phyloP scores from a whole-genome alignment of 768 basidiomycete species.

The Naganishia vishniacii region DNA sequence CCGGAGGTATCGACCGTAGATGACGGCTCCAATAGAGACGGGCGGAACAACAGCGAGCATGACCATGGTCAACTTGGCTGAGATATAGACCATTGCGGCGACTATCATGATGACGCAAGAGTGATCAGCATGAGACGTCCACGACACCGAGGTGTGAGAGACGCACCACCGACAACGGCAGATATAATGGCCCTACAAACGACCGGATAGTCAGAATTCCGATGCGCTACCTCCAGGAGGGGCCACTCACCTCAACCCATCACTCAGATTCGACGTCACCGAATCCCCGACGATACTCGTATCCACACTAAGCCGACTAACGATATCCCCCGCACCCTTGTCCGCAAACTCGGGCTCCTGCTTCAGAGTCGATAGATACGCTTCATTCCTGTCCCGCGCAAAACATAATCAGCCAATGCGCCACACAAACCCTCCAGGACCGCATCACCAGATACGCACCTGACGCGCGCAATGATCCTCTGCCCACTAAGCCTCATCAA shows the following conservation, averaged over 20 bases:
- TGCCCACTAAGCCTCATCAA: slow-evolving; percentile 82
- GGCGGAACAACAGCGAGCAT: slow-evolving; percentile 89
- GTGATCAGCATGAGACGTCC: background rate
- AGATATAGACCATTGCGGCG: slow-evolving; percentile 91
- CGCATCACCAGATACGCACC: no score
- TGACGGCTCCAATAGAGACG: slow-evolving; percentile 55
- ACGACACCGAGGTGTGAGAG: background rate
- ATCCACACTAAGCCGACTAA: slow-evolving; percentile 84
- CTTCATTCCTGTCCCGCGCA: slow-evolving; percentile 56
- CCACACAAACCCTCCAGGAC: slow-evolving; percentile 18
- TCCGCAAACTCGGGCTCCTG: slow-evolving; percentile 94
- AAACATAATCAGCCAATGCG: slow-evolving; percentile 1
- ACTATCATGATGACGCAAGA: slow-evolving; percentile 55
- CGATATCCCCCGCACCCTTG: slow-evolving; percentile 83
- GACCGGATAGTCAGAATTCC: no score
- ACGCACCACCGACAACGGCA: slow-evolving; percentile 84
- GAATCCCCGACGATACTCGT: slow-evolving; percentile 80
- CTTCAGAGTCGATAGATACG: slow-evolving; percentile 72
- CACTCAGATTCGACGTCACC: slow-evolving; percentile 53
- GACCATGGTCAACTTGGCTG: slow-evolving; percentile 66
- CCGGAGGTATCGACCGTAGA: slow-evolving; percentile 92
- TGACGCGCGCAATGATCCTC: slow-evolving; percentile 72
- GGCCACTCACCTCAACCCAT: slow-evolving; percentile 51
- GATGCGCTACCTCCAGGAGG: no score
- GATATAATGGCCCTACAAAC: slow-evolving; percentile 73